Evolutionary conservation across 2,329 filamentous ascomycete species (phyloP), one percentile per base, ranked within the genome.

Genomic region (Trichoderma arundinaceum): DNA sequence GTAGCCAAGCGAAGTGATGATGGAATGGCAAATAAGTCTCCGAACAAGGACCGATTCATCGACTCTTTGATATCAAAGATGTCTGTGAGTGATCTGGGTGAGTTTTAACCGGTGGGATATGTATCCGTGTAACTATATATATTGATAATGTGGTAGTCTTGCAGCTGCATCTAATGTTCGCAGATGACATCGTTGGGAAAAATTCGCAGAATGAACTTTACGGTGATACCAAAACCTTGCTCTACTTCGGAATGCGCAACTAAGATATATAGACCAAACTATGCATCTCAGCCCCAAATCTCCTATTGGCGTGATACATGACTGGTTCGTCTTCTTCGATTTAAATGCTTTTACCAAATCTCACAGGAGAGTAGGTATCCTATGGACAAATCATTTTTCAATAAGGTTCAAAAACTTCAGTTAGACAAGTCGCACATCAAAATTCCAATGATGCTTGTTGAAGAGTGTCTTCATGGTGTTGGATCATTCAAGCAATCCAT

Each of bases 151-250:
- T 10, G 7, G 10, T 22, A 66, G 64, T 63, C 12, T 38, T 66
- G 32, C 64, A 66, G 38, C 19, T 66, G 10, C 64, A 64, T 51
- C 60, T 66, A 7, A 66, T 66, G 64, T 66, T 66, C n/a, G 64
- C 58, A 2, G 64, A 64, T 10, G 59, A 66, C 28, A 64, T 66
- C 28, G 59, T 66, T 22, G 64, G 64, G 28, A 64, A 57, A 17
- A 49, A 57, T 15, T 66, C 64, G 0, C 58, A 66, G 7, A 66
- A 66, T 51, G 64, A 66, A 19, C 43, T 66, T 1, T 66, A 66
- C 22, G 64, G 64, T 63, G 44, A 44, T 38, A 7, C 9, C 5
- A 2, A 48, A 7, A 52, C 2, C 22, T 4, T 0, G 0, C 22
- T 41, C 8, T 28, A 12, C 0, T 1, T 12, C 0, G 7, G 1